Evolutionary conservation across 257 asterid genomes (phyloP).

Genomic region (Nicotiana benthamiana): DNA sequence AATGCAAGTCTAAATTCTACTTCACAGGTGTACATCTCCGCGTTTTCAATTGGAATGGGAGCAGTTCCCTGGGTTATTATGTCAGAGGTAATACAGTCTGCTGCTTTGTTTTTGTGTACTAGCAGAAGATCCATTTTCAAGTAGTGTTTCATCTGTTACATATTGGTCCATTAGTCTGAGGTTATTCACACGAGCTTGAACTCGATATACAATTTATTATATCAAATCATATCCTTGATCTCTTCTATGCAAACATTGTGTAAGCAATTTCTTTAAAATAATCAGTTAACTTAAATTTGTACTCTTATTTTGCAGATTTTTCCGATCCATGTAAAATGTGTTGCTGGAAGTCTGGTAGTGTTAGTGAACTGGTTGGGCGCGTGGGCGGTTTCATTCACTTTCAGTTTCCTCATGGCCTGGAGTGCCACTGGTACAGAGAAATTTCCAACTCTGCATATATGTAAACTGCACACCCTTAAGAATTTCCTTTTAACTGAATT

Average conservation of each 20-base stretch:
- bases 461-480: not conserved
- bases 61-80: conserved; percentile 90
- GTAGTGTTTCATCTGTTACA: not conserved
- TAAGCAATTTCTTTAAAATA: too few species aligned
- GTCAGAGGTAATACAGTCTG: conserved; percentile 58
- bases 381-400: conserved; percentile 77
- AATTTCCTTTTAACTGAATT: not conserved
- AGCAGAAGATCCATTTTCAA: not conserved
- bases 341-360: conserved; percentile 75
- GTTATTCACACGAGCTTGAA: not conserved
- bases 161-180: not conserved
- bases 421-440: conserved; percentile 41
- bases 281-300: too few species aligned
- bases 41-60: conserved; percentile 80
- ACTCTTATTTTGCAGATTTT: conserved; percentile 41
- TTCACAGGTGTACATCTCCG: conserved; percentile 53
- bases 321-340: conserved; percentile 68
- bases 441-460: too few species aligned
- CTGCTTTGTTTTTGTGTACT: not conserved
- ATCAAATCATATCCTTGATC: not conserved
- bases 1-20: not conserved
- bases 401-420: conserved; percentile 74
- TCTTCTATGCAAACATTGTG: not conserved
- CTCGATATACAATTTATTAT: not conserved
- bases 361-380: conserved; percentile 84